Conservation (phyloP, 73 alveolate genomes). For the Stentor coeruleus region DNA sequence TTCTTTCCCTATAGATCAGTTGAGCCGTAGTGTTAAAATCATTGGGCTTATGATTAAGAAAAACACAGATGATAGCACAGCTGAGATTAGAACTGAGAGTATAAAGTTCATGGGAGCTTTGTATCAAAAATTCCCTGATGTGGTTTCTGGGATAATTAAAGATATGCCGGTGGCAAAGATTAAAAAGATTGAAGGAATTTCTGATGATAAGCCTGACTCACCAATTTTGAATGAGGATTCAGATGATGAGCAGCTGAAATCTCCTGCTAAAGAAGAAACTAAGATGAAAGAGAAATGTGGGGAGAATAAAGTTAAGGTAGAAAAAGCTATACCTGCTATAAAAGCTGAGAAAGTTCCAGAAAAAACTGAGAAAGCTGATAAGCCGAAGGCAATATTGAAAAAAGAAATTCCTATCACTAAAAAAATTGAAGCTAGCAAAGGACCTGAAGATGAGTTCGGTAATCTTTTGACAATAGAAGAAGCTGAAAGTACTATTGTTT, state of each 20-base stretch:
- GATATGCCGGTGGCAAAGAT: constrained; percentile 47
- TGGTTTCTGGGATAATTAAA: constrained; percentile 20
- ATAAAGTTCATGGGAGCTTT: constrained; percentile 38
- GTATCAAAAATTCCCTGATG: constrained; percentile 47
- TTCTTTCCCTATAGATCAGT: constrained; percentile 38
- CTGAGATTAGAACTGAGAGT: constrained; percentile 47
- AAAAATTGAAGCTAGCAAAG: not conserved
- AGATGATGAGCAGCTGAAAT: not conserved
- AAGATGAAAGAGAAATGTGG: no score
- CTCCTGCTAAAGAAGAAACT: not conserved
- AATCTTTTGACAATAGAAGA: constrained; percentile 55
- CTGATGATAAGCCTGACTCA: constrained; percentile 29
- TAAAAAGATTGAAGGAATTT: constrained; percentile 47
- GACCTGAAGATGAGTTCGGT: constrained; percentile 43
- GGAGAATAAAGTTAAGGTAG: not conserved
- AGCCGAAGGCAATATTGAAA: constrained; percentile 24
- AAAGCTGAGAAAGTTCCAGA: constrained; percentile 23
- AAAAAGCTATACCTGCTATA: not conserved
- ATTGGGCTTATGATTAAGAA: constrained; percentile 35
- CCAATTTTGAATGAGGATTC: not conserved
- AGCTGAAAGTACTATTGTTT: constrained; percentile 33
- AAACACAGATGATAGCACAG: constrained; percentile 37
- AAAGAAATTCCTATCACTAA: not conserved
- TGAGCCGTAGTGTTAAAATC: constrained; percentile 26
- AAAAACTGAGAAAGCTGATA: constrained; percentile 25